phyloP scores from a whole-genome alignment of 2,329 filamentous ascomycete species.

The Lachnellula arida region DNA sequence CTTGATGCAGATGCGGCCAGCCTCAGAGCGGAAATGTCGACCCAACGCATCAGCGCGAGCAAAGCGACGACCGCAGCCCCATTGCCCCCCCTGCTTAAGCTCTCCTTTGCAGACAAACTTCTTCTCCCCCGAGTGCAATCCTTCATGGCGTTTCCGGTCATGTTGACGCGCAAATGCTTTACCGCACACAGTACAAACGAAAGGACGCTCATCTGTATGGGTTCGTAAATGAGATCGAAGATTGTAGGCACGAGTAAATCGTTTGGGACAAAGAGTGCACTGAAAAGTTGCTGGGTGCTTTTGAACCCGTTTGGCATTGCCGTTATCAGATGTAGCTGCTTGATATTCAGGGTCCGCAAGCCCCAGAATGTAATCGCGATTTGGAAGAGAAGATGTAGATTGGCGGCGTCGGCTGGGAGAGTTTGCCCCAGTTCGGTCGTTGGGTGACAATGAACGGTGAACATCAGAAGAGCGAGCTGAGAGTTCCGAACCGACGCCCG shows the following conservation, averaged over 20 bases:
- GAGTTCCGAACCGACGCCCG: conserved; percentile 47
- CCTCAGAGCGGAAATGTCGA: conserved; percentile 91
- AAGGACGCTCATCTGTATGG: conserved; percentile 94
- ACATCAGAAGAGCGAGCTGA: conserved; percentile 40
- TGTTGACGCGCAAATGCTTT: conserved; percentile 98
- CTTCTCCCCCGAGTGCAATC: conserved; percentile 94
- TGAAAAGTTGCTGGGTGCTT: conserved; percentile 98
- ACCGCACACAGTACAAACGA: conserved; percentile 93
- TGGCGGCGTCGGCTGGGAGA: conserved; percentile 48
- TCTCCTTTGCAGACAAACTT: conserved; percentile 96
- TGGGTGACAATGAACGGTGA: conserved; percentile 54
- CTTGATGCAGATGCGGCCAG: conserved; percentile 93
- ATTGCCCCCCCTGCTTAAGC: conserved; percentile 74
- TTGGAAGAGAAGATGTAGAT: conserved; percentile 53
- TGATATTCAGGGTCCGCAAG: conserved; percentile 85
- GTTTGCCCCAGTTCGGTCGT: conserved; percentile 48
- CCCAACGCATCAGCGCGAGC: conserved; percentile 93
- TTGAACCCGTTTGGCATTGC: conserved; percentile 73
- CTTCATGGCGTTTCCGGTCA: conserved; percentile 94
- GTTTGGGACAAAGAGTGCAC: conserved; percentile 87
- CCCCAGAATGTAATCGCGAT: conserved; percentile 78
- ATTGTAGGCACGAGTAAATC: conserved; percentile 95
- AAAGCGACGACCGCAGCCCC: conserved; percentile 92
- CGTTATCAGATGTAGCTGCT: conserved; percentile 53
- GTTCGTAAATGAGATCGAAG: conserved; percentile 91